These are phyloP conservation scores for Ganoderma meredithae DNA, from an alignment of 1,284 basidiomycete genomes.

Conservation along the genomic window DNA sequence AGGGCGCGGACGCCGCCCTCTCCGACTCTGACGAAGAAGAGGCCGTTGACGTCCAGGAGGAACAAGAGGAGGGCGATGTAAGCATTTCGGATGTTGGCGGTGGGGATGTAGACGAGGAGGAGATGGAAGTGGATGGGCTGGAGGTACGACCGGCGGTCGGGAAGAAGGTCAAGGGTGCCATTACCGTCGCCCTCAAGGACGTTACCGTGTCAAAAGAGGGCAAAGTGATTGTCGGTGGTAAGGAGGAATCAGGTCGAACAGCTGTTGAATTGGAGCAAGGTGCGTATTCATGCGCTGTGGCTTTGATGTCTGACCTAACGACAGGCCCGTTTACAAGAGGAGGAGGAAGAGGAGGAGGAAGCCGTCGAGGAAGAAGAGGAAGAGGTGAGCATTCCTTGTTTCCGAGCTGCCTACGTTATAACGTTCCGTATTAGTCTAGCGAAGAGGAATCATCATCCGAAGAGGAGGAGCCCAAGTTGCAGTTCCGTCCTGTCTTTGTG, in stretches of 20 bases:
- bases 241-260: constrained; percentile 76
- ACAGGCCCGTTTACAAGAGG: constrained; percentile 20
- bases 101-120: constrained; percentile 48
- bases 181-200: constrained; percentile 77
- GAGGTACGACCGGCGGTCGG: constrained; percentile 43
- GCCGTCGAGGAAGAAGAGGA: constrained; percentile 54
- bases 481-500: constrained; percentile 89
- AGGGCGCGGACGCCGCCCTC: constrained; percentile 68
- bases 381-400: constrained; percentile 48
- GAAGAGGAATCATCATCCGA: constrained; percentile 81
- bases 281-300: constrained; percentile 35
- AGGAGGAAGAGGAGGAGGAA: constrained; percentile 49
- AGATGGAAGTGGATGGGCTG: constrained; percentile 55
- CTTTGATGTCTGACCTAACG: background rate
- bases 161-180: constrained; percentile 52
- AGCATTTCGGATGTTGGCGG: constrained; percentile 55
- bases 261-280: constrained; percentile 54
- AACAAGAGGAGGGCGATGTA: constrained; percentile 63
- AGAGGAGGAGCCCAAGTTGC: constrained; percentile 62
- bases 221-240: constrained; percentile 77
- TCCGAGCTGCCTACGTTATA: background rate
- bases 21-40: constrained; percentile 57
- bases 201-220: constrained; percentile 81
- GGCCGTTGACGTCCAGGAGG: constrained; percentile 52
- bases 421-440: constrained; percentile 59